phyloP scores from a whole-genome alignment of 352 stramenopile species.

The Saprolegnia diclina region DNA sequence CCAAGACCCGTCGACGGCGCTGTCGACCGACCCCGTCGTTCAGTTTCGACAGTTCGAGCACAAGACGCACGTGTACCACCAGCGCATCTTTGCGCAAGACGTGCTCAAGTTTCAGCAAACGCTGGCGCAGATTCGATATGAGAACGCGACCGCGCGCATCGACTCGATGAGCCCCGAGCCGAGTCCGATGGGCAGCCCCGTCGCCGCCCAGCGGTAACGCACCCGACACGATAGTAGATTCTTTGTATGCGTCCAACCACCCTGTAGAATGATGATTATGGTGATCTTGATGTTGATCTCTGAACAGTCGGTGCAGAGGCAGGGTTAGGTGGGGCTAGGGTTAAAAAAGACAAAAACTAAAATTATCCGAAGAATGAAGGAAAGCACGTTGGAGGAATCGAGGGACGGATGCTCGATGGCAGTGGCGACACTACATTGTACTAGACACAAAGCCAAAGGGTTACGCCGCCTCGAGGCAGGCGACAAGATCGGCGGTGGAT shows the following conservation, averaged over 20 bases:
- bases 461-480: too few species aligned
- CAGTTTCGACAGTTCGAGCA: conserved; percentile 18
- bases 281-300: too few species aligned
- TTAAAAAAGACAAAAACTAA: too few species aligned
- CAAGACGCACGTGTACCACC: conserved; percentile 21
- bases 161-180: neutral
- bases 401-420: too few species aligned
- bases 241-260: neutral
- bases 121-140: conserved; percentile 19
- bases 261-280: too few species aligned
- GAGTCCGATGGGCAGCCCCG: neutral
- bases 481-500: too few species aligned
- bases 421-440: too few species aligned
- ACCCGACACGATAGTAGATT: neutral
- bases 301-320: too few species aligned
- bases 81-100: conserved; percentile 25
- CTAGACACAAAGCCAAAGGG: too few species aligned
- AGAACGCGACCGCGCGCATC: conserved; percentile 9
- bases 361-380: too few species aligned
- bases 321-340: too few species aligned
- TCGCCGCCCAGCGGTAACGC: neutral
- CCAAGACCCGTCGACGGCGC: neutral
- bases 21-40: neutral
- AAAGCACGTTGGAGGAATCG: too few species aligned
- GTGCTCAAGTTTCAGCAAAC: conserved; percentile 7